phyloP scores from a whole-genome alignment of 768 basidiomycete species.

The Calocybe cyanea region DNA sequence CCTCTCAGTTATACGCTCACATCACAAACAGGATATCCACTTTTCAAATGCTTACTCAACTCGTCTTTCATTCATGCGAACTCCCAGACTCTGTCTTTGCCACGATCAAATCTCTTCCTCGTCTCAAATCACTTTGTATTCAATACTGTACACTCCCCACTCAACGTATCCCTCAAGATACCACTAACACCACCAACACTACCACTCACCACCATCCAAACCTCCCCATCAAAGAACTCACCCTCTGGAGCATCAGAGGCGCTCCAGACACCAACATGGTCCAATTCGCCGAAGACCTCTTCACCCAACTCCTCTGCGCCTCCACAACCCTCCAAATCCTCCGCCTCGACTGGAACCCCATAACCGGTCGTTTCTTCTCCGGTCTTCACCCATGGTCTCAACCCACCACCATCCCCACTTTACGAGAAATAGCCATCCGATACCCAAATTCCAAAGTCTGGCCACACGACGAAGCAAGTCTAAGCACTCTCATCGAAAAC shows the following conservation, averaged over 20 bases:
- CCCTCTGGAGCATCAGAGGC: constrained; percentile 28
- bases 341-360: constrained; percentile 38
- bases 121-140: constrained; percentile 34
- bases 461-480: constrained; percentile 12
- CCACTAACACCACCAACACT: constrained; percentile 18
- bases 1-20: constrained; percentile 7
- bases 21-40: constrained; percentile 11
- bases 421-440: constrained; percentile 18
- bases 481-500: constrained; percentile 10
- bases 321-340: constrained; percentile 35
- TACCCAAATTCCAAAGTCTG: constrained; percentile 18
- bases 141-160: constrained; percentile 29
- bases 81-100: constrained; percentile 32
- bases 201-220: constrained; percentile 17
- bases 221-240: constrained; percentile 44
- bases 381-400: constrained; percentile 16
- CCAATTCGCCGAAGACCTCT: constrained; percentile 9
- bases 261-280: constrained; percentile 10
- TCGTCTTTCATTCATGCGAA: constrained; percentile 33
- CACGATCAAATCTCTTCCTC: constrained; percentile 32
- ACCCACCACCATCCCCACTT: constrained; percentile 15
- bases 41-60: constrained; percentile 33
- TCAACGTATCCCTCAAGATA: constrained; percentile 23
- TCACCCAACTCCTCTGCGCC: constrained; percentile 29
- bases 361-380: constrained; percentile 30